Evolutionary conservation across 805 yeast genomes (phyloP).

Genomic region (Starmera quercuum): DNA sequence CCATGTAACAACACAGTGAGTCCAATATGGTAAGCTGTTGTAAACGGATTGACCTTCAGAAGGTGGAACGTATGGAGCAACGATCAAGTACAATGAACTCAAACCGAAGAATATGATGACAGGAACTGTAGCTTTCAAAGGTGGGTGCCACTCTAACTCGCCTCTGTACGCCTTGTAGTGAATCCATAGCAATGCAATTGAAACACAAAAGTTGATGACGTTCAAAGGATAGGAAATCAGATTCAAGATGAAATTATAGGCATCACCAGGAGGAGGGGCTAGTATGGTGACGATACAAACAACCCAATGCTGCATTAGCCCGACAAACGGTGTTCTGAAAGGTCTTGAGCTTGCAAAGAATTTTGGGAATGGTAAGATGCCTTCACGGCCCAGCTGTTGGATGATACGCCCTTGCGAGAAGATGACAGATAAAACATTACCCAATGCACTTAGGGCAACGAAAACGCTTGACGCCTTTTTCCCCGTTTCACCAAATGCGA

Average conservation of each 20-base stretch:
- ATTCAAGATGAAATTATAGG: slow-evolving; percentile 74
- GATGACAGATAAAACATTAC: slow-evolving; percentile 74
- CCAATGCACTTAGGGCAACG: slow-evolving; percentile 75
- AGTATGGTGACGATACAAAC: slow-evolving; percentile 66
- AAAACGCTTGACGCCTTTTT: slow-evolving; percentile 70
- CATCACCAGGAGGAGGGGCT: slow-evolving; percentile 85
- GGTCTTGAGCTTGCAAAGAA: slow-evolving; percentile 69
- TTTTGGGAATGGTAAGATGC: slow-evolving; percentile 64
- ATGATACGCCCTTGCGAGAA: slow-evolving; percentile 77
- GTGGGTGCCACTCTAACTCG: slow-evolving; percentile 56
- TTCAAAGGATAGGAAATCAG: slow-evolving; percentile 77
- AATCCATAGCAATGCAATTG: slow-evolving; percentile 53
- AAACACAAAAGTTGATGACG: slow-evolving; percentile 61
- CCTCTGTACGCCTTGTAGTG: slow-evolving; percentile 47
- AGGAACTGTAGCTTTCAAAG: slow-evolving; percentile 58
- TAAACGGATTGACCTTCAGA: slow-evolving; percentile 58
- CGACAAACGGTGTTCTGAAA: slow-evolving; percentile 65
- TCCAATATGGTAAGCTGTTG: slow-evolving; percentile 63
- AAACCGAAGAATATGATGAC: slow-evolving; percentile 57
- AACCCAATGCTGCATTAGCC: slow-evolving; percentile 69
- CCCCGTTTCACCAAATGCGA: slow-evolving; percentile 63
- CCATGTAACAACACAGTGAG: slow-evolving; percentile 79
- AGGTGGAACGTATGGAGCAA: slow-evolving; percentile 80
- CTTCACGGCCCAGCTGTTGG: slow-evolving; percentile 79
- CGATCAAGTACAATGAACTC: slow-evolving; percentile 58